Evolutionary conservation across 805 yeast genomes (phyloP).

Genomic region (Cyberlindnera maclurae): DNA sequence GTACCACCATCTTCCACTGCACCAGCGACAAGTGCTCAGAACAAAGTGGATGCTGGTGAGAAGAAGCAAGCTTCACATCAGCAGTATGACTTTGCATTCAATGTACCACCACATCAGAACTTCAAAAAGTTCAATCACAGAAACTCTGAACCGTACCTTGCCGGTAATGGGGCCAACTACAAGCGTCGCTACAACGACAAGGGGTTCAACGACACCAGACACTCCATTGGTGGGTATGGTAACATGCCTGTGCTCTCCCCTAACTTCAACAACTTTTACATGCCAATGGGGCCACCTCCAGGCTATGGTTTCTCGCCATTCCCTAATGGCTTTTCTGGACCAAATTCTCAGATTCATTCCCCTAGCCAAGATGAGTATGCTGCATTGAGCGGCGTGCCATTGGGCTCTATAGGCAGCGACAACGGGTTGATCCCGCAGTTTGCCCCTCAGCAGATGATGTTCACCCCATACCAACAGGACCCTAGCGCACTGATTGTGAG

Average conservation of each 20-base stretch:
- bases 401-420: not conserved
- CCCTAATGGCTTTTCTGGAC: too few relatives aligned
- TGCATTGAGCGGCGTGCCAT: slow-evolving; percentile 3
- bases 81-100: not conserved
- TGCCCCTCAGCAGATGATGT: slow-evolving; percentile 7
- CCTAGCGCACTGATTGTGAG: slow-evolving; percentile 26
- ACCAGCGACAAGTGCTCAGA: too few relatives aligned
- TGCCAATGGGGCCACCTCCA: slow-evolving; percentile 4
- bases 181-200: slow-evolving; percentile 6
- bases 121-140: slow-evolving; percentile 9
- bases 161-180: slow-evolving; percentile 1
- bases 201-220: slow-evolving; percentile 14
- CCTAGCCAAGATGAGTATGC: slow-evolving; percentile 11
- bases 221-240: slow-evolving; percentile 14
- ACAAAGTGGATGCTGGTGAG: too few relatives aligned
- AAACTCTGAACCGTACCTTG: slow-evolving; percentile 16
- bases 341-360: slow-evolving; percentile 18
- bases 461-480: slow-evolving; percentile 13
- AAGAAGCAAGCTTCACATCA: too few relatives aligned
- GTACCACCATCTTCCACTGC: too few relatives aligned
- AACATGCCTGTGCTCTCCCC: slow-evolving; percentile 9
- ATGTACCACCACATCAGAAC: not conserved
- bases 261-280: slow-evolving; percentile 7
- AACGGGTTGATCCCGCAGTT: slow-evolving; percentile 2
- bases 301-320: too few relatives aligned